Evolutionary conservation across 768 basidiomycete genomes (phyloP), one percentile per base, ranked within the genome.

Genomic region (Rickenella mellea): DNA sequence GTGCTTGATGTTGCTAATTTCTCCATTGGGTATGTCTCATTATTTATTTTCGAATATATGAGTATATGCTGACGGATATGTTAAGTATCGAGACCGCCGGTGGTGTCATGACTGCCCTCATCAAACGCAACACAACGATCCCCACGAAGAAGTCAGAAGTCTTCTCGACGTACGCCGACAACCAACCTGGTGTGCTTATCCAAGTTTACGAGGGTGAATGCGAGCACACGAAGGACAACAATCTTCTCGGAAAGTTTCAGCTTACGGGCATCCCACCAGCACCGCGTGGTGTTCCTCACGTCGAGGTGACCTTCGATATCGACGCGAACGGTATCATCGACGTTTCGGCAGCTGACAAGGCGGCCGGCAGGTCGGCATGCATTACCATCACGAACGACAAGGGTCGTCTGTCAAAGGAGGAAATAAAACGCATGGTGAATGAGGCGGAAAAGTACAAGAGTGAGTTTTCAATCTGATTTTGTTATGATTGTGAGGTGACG

Each of bases 41-140:
- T 96, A n/a, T n/a, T n/a, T n/a, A n/a, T n/a, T n/a, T n/a, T n/a
- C n/a, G n/a, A n/a, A n/a, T n/a, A n/a, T n/a, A n/a, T n/a, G n/a
- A n/a, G n/a, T n/a, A n/a, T n/a, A n/a, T n/a, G n/a, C n/a, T n/a
- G n/a, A n/a, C n/a, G n/a, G n/a, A n/a, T n/a, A n/a, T n/a, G n/a
- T n/a, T n/a, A n/a, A n/a, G 92, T 80, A 96, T 98, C 57, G 94
- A 97, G 72, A 97, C 94, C 28, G 91, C 92, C 50, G 94, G 93
- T 64, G 94, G 94, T 78, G 93, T 97, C 60, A 93, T 98, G 89
- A 97, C 94, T 24, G 78, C 91, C 36, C 83, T 98, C 61, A 97
- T 97, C 76, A 93, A 92, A 70, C 84, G 93, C 42, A 97, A 98
- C 75, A 98, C 94, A 50, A 96, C 91, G 38, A 88, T 98, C 51